phyloP scores from a whole-genome alignment of 129 eudicot genomes.

The Pittosporum tobira region DNA sequence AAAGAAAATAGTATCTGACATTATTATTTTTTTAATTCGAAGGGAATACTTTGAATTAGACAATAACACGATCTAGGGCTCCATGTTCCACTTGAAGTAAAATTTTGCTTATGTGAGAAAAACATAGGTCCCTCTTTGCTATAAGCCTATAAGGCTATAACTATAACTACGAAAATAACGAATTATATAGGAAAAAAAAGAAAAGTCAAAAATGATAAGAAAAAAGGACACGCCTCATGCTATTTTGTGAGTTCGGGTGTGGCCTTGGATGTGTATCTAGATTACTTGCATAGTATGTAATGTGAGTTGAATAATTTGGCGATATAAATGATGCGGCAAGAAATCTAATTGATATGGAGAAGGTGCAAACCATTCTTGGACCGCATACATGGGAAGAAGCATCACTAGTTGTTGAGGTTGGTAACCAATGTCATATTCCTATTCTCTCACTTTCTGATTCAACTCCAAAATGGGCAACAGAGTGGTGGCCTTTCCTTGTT shows the following conservation, averaged over 20 bases:
- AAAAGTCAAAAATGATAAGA: too few relatives aligned
- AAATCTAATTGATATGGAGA: slow-evolving; percentile 21
- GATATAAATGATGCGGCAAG: slow-evolving; percentile 31
- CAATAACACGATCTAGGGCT: too few relatives aligned
- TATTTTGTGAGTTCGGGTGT: neutral
- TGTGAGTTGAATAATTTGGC: too few relatives aligned
- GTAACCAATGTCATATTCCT: slow-evolving; percentile 30
- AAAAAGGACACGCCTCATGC: neutral
- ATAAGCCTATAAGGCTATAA: too few relatives aligned
- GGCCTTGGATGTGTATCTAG: neutral
- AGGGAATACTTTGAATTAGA: too few relatives aligned
- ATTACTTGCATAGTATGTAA: slow-evolving; percentile 2
- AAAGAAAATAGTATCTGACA: too few relatives aligned
- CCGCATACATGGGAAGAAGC: slow-evolving; percentile 48
- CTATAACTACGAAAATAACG: too few relatives aligned
- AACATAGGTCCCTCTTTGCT: too few relatives aligned
- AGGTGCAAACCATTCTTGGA: slow-evolving; percentile 46
- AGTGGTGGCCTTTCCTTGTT: slow-evolving; percentile 35
- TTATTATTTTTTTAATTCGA: too few relatives aligned
- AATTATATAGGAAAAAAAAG: too few relatives aligned
- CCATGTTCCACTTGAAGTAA: too few relatives aligned
- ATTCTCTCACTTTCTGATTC: slow-evolving; percentile 41
- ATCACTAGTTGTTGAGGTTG: slow-evolving; percentile 31
- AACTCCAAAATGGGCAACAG: slow-evolving; percentile 32
- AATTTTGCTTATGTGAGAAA: too few relatives aligned